A percentile compares a stretch with the other conserved stretches of the same genome.
These are phyloP conservation scores for Aspergillus brunneoviolaceus DNA, from an alignment of 2,329 filamentous ascomycete genomes.

Conservation along the genomic window DNA sequence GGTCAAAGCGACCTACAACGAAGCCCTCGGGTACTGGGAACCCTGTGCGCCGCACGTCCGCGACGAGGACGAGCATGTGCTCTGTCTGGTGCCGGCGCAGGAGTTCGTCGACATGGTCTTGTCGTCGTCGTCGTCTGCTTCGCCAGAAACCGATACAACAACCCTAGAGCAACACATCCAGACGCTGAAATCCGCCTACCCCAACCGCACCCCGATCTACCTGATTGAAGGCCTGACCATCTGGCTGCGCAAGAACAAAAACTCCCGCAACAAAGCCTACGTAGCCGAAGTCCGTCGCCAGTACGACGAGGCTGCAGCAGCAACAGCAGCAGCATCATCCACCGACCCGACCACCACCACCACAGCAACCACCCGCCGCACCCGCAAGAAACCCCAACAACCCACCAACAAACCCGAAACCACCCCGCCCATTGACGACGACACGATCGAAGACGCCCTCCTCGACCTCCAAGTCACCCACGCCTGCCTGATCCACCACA, in stretches of 20 bases:
- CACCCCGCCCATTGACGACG: constrained; percentile 61
- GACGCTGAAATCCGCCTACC: constrained; percentile 56
- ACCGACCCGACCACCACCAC: constrained; percentile 6
- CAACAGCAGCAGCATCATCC: constrained; percentile 6
- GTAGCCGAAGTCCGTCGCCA: constrained; percentile 61
- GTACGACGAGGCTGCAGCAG: constrained; percentile 33
- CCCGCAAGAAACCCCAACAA: constrained; percentile 22
- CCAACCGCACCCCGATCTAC: constrained; percentile 60
- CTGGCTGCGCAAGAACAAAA: constrained; percentile 70
- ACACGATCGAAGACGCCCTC: constrained; percentile 68
- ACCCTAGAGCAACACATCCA: constrained; percentile 59
- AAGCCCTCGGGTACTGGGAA: constrained; percentile 63
- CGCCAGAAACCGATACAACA: constrained; percentile 38
- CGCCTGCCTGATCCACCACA: constrained; percentile 69
- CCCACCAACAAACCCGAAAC: constrained; percentile 42
- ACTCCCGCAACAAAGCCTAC: constrained; percentile 66
- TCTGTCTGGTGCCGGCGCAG: constrained; percentile 62
- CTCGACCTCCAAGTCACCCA: constrained; percentile 69
- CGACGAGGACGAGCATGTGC: constrained; percentile 59
- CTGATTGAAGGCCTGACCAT: constrained; percentile 67
- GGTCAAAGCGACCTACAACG: constrained; percentile 62
- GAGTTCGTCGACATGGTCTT: constrained; percentile 64
- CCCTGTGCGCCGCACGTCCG: constrained; percentile 53
- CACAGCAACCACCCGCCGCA: constrained; percentile 17
- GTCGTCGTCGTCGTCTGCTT: background rate